Evolutionary conservation across 1,284 basidiomycete species (phyloP).

Genomic region (Naganishia sp.): DNA sequence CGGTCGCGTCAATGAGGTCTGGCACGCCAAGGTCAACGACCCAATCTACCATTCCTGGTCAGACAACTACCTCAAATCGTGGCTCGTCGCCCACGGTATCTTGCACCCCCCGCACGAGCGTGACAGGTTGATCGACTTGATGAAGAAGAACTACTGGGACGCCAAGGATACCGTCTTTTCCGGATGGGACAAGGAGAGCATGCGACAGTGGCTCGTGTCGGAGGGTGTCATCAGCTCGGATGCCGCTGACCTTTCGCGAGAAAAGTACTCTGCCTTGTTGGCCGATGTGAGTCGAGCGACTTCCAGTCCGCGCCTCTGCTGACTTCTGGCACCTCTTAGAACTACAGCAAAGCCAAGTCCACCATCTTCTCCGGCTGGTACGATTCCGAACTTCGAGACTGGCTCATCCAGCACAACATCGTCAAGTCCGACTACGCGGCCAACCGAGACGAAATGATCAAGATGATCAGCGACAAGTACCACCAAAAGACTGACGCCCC

Average conservation of each 20-base stretch:
- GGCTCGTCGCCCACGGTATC: constrained; percentile 77
- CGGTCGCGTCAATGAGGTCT: constrained; percentile 67
- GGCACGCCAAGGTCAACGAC: constrained; percentile 61
- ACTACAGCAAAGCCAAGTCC: constrained; percentile 70
- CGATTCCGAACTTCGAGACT: constrained; percentile 72
- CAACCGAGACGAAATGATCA: constrained; percentile 64
- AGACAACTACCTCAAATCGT: constrained; percentile 78
- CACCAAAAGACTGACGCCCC: constrained; percentile 57
- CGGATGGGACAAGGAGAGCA: constrained; percentile 61
- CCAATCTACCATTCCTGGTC: constrained; percentile 82
- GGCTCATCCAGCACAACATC: constrained; percentile 74
- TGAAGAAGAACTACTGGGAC: constrained; percentile 78
- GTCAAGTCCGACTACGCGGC: constrained; percentile 67
- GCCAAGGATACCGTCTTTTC: constrained; percentile 64
- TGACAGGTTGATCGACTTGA: constrained; percentile 67
- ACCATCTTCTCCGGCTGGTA: constrained; percentile 73
- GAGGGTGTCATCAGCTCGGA: constrained; percentile 54
- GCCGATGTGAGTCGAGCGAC: constrained; percentile 54
- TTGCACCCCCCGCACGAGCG: constrained; percentile 65
- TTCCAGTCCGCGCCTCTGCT: neutral
- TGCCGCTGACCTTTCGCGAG: constrained; percentile 64
- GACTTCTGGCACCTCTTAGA: constrained; percentile 39
- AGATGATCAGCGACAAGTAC: constrained; percentile 47
- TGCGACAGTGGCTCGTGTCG: constrained; percentile 56
- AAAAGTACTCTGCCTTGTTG: constrained; percentile 74